Evolutionary conservation across 768 basidiomycete genomes (phyloP).

Genomic region (Candolleomyces eurysporus): DNA sequence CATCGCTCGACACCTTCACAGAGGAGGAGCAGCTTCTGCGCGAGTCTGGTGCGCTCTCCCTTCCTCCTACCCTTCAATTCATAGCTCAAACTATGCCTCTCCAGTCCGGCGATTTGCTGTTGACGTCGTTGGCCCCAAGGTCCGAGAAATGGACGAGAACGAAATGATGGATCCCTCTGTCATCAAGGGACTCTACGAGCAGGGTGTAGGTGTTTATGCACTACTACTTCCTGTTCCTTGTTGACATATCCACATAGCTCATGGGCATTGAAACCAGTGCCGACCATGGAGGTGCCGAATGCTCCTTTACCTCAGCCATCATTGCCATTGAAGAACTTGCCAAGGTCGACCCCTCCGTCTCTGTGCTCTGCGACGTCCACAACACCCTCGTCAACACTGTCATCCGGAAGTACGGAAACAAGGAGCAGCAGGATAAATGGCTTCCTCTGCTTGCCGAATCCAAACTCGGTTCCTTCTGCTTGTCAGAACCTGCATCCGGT

Average conservation of each 20-base stretch:
- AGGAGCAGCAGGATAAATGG: conserved; percentile 86
- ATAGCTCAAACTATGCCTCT: conserved; percentile 3
- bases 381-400: conserved; percentile 98
- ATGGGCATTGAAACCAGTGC: conserved; percentile 96
- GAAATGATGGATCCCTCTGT: conserved; percentile 89
- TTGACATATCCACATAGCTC: conserved; percentile 47
- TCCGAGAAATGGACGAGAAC: conserved; percentile 97
- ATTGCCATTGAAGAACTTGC: conserved; percentile 98
- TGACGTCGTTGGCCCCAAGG: conserved; percentile 88
- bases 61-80: neutral
- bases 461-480: conserved; percentile 93
- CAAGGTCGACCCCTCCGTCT: conserved; percentile 93
- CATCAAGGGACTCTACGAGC: conserved; percentile 89
- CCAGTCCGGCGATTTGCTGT: conserved; percentile 84
- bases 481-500: conserved; percentile 90
- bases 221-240: neutral
- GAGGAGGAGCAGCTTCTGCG: conserved; percentile 95
- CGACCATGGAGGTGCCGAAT: conserved; percentile 84
- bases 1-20: conserved; percentile 79
- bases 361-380: conserved; percentile 96
- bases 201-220: conserved; percentile 64
- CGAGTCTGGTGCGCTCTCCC: conserved; percentile 67
- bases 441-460: conserved; percentile 77
- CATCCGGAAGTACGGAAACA: conserved; percentile 79
- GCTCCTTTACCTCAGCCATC: conserved; percentile 92